Percentiles rank a stretch among this genome's conserved stretches.
These are phyloP conservation scores for Cadophora malorum DNA, from an alignment of 2,329 filamentous ascomycete species.

Conservation along the genomic window DNA sequence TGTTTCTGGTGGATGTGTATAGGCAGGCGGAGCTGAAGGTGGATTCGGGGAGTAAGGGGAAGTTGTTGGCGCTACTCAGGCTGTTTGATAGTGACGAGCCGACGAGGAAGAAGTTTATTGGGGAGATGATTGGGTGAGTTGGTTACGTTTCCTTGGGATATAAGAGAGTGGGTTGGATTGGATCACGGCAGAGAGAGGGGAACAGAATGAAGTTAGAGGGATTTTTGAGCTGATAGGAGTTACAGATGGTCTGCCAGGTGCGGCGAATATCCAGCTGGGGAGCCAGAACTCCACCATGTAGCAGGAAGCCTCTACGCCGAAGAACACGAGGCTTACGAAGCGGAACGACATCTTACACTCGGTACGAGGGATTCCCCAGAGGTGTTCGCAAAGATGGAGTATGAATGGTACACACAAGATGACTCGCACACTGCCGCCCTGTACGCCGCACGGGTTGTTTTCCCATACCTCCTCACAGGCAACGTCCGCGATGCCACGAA, in stretches of 20 bases:
- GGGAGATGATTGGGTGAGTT: conserved; percentile 78
- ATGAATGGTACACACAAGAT: conserved; percentile 90
- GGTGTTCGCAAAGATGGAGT: conserved; percentile 82
- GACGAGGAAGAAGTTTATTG: conserved; percentile 89
- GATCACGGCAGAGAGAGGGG: not conserved
- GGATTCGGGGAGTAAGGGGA: conserved; percentile 75
- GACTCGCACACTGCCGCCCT: conserved; percentile 85
- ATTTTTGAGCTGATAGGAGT: conserved; percentile 24
- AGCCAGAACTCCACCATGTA: conserved; percentile 94
- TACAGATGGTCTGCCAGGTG: conserved; percentile 81
- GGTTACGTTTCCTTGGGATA: not conserved
- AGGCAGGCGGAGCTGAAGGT: conserved; percentile 82
- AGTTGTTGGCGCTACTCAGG: conserved; percentile 78
- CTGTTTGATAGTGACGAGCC: conserved; percentile 85
- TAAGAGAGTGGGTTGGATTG: not conserved
- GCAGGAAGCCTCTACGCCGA: conserved; percentile 88
- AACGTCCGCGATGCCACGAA: conserved; percentile 90
- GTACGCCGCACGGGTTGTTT: conserved; percentile 84
- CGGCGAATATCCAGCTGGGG: conserved; percentile 87
- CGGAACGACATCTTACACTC: conserved; percentile 86
- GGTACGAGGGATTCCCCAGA: conserved; percentile 90
- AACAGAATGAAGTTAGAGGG: not conserved
- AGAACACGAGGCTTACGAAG: conserved; percentile 91
- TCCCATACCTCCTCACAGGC: conserved; percentile 89
- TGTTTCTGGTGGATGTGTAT: conserved; percentile 90